Conservation (phyloP, 2,329 filamentous ascomycete species). For the Penicillium sp. region DNA sequence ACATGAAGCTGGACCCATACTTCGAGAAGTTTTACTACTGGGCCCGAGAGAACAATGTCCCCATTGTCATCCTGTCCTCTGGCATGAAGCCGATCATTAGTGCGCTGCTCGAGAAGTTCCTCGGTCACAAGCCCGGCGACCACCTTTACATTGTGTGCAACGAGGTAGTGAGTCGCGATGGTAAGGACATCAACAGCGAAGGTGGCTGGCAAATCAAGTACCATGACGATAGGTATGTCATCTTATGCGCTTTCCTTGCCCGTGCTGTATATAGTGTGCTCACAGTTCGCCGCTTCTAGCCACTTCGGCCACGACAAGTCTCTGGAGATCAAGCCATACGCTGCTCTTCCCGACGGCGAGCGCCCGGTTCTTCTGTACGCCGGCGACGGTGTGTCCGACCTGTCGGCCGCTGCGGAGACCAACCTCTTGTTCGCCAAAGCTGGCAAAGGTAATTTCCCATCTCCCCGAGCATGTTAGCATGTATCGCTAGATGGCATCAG, state of each 20-base stretch:
- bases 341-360: conserved; percentile 64
- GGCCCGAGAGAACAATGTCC: conserved; percentile 79
- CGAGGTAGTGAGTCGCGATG: conserved; percentile 68
- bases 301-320: conserved; percentile 97
- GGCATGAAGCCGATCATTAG: conserved; percentile 94
- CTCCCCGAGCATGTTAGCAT: background rate
- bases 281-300: conserved; percentile 45
- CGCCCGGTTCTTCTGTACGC: conserved; percentile 91
- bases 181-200: conserved; percentile 75
- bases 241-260: background rate
- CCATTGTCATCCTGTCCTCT: conserved; percentile 87
- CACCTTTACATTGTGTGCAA: conserved; percentile 92
- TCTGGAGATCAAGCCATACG: conserved; percentile 84
- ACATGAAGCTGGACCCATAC: conserved; percentile 85
- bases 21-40: conserved; percentile 89
- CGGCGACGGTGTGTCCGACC: conserved; percentile 89
- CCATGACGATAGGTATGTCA: conserved; percentile 75
- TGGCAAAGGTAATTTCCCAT: conserved; percentile 70
- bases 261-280: background rate
- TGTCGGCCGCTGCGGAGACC: conserved; percentile 89
- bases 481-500: background rate
- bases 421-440: conserved; percentile 93
- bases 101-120: conserved; percentile 75
- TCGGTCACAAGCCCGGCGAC: conserved; percentile 72
- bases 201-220: conserved; percentile 87